Evolutionary conservation across 345 rosid species (phyloP).

Genomic region (Citrus medica): DNA sequence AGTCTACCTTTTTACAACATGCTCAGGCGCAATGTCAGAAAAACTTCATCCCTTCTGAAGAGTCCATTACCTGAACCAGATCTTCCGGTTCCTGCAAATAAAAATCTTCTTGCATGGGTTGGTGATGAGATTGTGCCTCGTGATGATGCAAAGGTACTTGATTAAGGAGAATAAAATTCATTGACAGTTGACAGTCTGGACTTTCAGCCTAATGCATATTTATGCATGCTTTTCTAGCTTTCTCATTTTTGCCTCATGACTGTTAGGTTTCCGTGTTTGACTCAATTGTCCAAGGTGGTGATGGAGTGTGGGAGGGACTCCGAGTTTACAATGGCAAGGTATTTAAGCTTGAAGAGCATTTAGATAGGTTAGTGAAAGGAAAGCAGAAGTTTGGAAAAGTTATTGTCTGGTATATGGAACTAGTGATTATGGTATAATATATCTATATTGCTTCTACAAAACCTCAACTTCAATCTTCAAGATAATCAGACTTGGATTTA

Average conservation of each 20-base stretch:
- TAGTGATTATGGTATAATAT: neutral
- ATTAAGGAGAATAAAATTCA: slow-evolving; percentile 11
- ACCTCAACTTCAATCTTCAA: neutral
- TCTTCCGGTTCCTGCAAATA: slow-evolving; percentile 75
- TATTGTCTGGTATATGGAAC: neutral
- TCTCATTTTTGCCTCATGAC: slow-evolving; percentile 15
- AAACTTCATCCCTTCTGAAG: slow-evolving; percentile 35
- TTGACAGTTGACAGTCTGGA: neutral
- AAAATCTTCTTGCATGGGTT: slow-evolving; percentile 82
- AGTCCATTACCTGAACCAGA: slow-evolving; percentile 56
- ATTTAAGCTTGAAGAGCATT: slow-evolving; percentile 87
- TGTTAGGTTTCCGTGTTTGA: slow-evolving; percentile 86
- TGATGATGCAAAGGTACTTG: slow-evolving; percentile 66
- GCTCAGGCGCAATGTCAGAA: slow-evolving; percentile 55
- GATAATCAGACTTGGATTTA: slow-evolving; percentile 11
- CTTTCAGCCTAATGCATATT: neutral
- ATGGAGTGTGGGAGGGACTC: slow-evolving; percentile 96
- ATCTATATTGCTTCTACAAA: neutral
- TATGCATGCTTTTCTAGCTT: neutral
- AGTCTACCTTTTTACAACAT: slow-evolving; percentile 74
- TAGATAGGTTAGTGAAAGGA: slow-evolving; percentile 55
- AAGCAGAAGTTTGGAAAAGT: neutral
- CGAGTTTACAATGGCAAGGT: slow-evolving; percentile 63
- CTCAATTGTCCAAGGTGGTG: slow-evolving; percentile 93
- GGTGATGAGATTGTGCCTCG: slow-evolving; percentile 85